Evolutionary conservation across 2,329 filamentous ascomycete genomes (phyloP), one percentile per base, ranked within the genome.

Genomic region (Calonectria multiphialidica): DNA sequence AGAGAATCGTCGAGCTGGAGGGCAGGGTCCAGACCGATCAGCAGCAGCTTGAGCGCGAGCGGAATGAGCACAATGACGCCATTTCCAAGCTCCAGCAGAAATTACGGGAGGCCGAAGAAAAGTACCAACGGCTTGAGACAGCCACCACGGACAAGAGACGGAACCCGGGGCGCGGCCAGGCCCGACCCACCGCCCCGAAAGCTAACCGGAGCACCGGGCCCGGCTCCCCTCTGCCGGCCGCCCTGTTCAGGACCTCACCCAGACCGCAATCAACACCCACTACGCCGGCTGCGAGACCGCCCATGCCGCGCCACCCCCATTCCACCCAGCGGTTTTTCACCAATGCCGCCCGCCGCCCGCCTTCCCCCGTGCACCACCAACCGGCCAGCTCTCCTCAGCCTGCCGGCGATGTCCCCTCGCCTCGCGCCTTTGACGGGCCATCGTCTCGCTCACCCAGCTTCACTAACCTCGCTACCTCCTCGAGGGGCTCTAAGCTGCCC

Each of bases 21-120:
- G 83, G 81, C n/a, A 81, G 80, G 66, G 83, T 86, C 45, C 79
- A 82, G 67, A 86, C 83, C 2, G 86, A 86, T 66, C 81, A 86
- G 62, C 70, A 77, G 12, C 81, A 85, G 1, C 71, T 87, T 15
- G 76, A 82, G 28, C 84, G 84, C 35, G 83, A 84, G 55, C 79
- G 83, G 8, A 80, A 79, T 61, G 76, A 74, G 12, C 82, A 84
- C 21, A 80, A 81, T 16, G 81, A 84, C 18, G 78, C 81, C 35
- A 76, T 83, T 12, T 72, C 80, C 3, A 76, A 75, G 16, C 76
- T 87, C 15, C 81, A 84, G 45, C 77, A 78, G 37, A 81, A 83
- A 40, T 75, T 86, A 0, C 81, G 82, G 28, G 82, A 82, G 23
- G 82, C 85, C 30, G 79, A 82, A n/a, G 78, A 78, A 23, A 80